A percentile compares a stretch with the other conserved stretches of the same genome.
Conservation (phyloP, 805 yeast genomes). For the Metschnikowia vanudenii region DNA sequence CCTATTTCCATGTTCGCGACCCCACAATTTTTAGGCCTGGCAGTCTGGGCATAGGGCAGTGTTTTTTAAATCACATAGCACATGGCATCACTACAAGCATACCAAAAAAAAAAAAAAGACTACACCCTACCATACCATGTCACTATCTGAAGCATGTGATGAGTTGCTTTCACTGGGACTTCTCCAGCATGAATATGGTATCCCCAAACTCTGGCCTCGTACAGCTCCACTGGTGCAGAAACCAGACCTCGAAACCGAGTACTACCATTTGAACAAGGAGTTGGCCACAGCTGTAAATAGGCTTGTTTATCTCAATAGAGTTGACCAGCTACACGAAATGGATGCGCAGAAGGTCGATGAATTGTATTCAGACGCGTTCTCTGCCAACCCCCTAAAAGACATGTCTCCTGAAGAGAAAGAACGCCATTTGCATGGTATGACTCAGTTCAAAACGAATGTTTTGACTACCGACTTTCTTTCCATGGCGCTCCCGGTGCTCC, state of each 20-base stretch:
- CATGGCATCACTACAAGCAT: neutral
- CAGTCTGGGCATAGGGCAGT: too few relatives aligned
- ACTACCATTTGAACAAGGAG: slow-evolving; percentile 24
- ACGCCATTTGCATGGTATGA: slow-evolving; percentile 19
- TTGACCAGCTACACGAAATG: slow-evolving; percentile 21
- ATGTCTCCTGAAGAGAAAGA: slow-evolving; percentile 16
- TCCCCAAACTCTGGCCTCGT: slow-evolving; percentile 25
- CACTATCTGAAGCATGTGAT: slow-evolving; percentile 24
- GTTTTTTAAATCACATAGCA: too few relatives aligned
- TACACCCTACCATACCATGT: too few relatives aligned
- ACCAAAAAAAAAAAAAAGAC: neutral
- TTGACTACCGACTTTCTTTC: slow-evolving; percentile 29
- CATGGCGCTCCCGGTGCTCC: slow-evolving; percentile 31
- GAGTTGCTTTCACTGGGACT: slow-evolving; percentile 19
- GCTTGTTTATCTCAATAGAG: slow-evolving; percentile 29
- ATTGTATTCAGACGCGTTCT: slow-evolving; percentile 17
- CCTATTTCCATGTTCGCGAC: neutral
- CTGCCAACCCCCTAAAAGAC: slow-evolving; percentile 6
- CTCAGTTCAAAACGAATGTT: slow-evolving; percentile 25
- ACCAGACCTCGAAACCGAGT: slow-evolving; percentile 25
- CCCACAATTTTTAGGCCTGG: neutral
- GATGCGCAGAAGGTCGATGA: slow-evolving; percentile 18
- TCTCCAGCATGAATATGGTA: slow-evolving; percentile 34
- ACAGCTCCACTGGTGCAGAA: slow-evolving; percentile 7
- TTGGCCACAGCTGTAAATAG: slow-evolving; percentile 26